Evolutionary conservation across 805 yeast species (phyloP), one percentile per base, ranked within the genome.

Genomic region (Yamadazyma scolyti): DNA sequence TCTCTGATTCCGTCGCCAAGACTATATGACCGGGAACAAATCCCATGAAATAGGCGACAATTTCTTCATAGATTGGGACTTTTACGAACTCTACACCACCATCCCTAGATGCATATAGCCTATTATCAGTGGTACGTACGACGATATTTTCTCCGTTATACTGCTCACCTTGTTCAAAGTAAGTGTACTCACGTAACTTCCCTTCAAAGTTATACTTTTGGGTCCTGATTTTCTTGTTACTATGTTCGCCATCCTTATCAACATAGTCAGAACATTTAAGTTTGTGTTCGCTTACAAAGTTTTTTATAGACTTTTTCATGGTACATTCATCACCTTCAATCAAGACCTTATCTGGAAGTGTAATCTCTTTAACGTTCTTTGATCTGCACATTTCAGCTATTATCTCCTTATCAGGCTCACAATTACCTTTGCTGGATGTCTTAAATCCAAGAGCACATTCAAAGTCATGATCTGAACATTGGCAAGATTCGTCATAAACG

Each of bases 391-490:
- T 37, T 32, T 42, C 44, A 6, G 34, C 39, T 21, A 60, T 51
- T 28, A 42, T 38, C 25, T 37, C 42, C 18, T 38, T 38, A 37
- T 51, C 50, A 32, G 63, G 61, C 15, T 66, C 68, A 62, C 95
- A 85, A 2, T 71, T 73, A 2, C 39, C 31, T 11, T 56, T 44
- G 0, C 44, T 47, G 2, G 57, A 46, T 9, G 43, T 31, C 26
- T 39, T 46, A 43, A 61, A 64, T 13, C 79, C 81, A 26, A 56
- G 64, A 2, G 71, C 67, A 57, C 96, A 86, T 48, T 85, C 94
- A 39, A 71, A 79, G 50, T 87, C 95, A 5, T 47, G 43, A n/a
- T 60, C 68, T 0, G 75, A 56, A 61, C 96, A 86, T 6, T 61
- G 58, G 54, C 95, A 86, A 6, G 71, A 55, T 31, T 73, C 80